Base-by-base conservation (phyloP, 257 asterid species). In the Solanum pennellii region DNA sequence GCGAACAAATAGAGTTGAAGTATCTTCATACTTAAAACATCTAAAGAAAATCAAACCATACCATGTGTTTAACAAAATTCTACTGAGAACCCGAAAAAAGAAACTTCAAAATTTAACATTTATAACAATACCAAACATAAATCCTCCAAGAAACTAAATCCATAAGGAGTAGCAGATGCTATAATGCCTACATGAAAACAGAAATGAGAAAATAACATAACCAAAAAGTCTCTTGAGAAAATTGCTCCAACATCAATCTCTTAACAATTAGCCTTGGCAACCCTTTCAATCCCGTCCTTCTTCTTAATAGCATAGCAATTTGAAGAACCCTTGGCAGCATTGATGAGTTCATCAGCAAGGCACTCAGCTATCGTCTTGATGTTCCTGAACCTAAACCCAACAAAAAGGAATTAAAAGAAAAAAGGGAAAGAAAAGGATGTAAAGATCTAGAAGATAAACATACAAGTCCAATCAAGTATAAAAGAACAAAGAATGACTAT, bases 211-310 rank as follows among this genome's bases (percentile, higher is more conserved):
- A 65, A 52, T 37, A 39, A 45, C 44, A 59, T 45, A 69, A 91
- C 87, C 60, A 82, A 82, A 87, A 87, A 89, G 86, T 85, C 80
- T 82, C 42, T 33, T 15, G 29, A 8, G 49, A 59, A 29, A 27
- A 74, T 73, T 49, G 41, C 31, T 60, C 86, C 79, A 76, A 35
- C 9, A 47, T 65, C 41, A 62, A 68, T 74, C 16, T n/a, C 90
- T 92, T 71, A 95, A 93, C 96, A 95, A 89, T 95, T 94, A 86
- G 97, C 98, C 94, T 94, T 95, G 47, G 98, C 98, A 91, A 95
- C 98, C 89, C 98, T 93, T 92, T 95, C 98, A 87, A 95, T 94
- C 93, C 94, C 98, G 13, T 95, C 98, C 86, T 95, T 95, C 97
- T 94, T 95, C 89, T 94, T 95, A 6, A 95, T 95, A 12, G 98